Conservation (phyloP, 495 filamentous ascomycete species). For the Aspergillus cristatus region DNA sequence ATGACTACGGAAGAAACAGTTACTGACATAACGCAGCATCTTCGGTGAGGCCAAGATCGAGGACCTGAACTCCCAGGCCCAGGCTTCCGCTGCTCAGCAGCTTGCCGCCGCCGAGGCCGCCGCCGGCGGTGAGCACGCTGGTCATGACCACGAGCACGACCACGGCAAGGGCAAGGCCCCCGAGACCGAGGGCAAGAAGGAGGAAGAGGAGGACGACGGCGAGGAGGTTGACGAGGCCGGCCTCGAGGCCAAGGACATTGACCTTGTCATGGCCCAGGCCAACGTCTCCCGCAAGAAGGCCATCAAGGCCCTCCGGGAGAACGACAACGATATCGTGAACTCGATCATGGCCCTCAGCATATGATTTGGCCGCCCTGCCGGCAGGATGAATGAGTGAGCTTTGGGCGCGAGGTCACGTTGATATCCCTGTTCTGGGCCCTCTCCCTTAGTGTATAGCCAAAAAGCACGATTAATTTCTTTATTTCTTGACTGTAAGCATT, state of each 20-base stretch:
- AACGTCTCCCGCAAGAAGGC: slow-evolving; percentile 95
- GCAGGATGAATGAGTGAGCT: slow-evolving; percentile 16
- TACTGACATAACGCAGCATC: slow-evolving; percentile 53
- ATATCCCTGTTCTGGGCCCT: slow-evolving; percentile 16
- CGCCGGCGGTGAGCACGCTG: slow-evolving; percentile 68
- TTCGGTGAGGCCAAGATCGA: slow-evolving; percentile 99
- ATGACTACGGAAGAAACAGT: background rate
- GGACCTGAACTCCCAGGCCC: slow-evolving; percentile 95
- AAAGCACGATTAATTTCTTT: slow-evolving; percentile 22
- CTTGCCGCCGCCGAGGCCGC: slow-evolving; percentile 73
- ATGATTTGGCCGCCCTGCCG: slow-evolving; percentile 46
- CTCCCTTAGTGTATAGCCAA: slow-evolving; percentile 31
- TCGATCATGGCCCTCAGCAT: slow-evolving; percentile 99
- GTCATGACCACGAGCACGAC: slow-evolving; percentile 66
- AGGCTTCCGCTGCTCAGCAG: slow-evolving; percentile 87
- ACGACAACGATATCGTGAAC: slow-evolving; percentile 99
- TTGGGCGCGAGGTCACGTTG: slow-evolving; percentile 23
- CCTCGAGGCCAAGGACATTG: slow-evolving; percentile 97
- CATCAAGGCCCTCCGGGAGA: slow-evolving; percentile 95
- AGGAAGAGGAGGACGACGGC: slow-evolving; percentile 85
- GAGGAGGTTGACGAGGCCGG: slow-evolving; percentile 91
- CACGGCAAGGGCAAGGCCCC: slow-evolving; percentile 73
- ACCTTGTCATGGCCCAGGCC: slow-evolving; percentile 97
- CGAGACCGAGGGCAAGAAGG: slow-evolving; percentile 68
- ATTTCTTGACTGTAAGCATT: too few relatives aligned